Evolutionary conservation across 768 basidiomycete species (phyloP).

Genomic region (Boletus insuetus): DNA sequence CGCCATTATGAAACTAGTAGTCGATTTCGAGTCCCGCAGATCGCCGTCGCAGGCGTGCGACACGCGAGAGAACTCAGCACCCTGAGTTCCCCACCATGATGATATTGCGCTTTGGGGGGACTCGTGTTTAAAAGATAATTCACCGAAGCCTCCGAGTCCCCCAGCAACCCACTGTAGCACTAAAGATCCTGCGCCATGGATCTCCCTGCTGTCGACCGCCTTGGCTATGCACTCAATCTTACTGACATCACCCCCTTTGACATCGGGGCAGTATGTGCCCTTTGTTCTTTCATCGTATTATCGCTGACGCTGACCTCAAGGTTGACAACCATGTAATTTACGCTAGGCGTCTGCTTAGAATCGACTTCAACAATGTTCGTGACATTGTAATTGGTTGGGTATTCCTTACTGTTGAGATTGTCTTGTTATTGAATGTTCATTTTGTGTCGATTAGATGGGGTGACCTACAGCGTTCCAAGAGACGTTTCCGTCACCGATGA

Average conservation of each 20-base stretch:
- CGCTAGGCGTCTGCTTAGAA: background rate
- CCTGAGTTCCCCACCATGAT: no score
- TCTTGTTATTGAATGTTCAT: background rate
- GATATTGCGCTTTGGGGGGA: no score
- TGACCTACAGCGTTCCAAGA: background rate
- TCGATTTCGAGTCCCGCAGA: no score
- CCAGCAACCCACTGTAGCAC: background rate
- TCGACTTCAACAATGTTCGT: background rate
- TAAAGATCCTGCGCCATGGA: background rate
- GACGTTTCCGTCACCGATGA: constrained; percentile 1
- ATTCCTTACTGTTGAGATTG: background rate
- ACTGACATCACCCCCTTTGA: constrained; percentile 2
- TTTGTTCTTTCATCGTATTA: background rate
- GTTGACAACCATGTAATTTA: background rate
- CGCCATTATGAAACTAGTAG: no score
- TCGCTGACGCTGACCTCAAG: background rate
- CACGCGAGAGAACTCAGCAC: no score
- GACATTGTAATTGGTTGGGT: background rate
- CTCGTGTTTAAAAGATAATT: background rate
- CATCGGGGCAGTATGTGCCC: constrained; percentile 2
- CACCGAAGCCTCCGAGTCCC: background rate
- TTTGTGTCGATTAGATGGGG: background rate
- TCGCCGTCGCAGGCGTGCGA: no score
- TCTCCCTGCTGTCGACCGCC: constrained; percentile 6
- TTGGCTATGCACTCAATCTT: constrained; percentile 6